Conservation (phyloP, 2,329 filamentous ascomycete genomes). For the Ceratocystis lukuohia region DNA sequence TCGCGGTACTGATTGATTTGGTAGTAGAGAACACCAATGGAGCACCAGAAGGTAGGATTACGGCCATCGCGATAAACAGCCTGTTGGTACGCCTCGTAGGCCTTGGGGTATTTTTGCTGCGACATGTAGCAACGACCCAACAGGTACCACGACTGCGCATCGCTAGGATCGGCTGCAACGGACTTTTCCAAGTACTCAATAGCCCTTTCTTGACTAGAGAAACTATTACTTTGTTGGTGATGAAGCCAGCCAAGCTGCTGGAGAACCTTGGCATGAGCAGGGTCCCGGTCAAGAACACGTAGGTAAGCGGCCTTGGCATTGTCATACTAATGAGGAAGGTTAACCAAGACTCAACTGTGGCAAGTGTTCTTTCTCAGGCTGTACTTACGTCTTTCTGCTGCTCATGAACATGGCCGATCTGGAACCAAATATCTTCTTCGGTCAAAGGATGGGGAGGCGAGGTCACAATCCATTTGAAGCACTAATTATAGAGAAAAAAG, state of each 20-base stretch:
- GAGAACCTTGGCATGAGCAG: slow-evolving; percentile 92
- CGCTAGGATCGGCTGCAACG: slow-evolving; percentile 79
- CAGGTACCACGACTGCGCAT: slow-evolving; percentile 97
- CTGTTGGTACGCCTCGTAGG: slow-evolving; percentile 96
- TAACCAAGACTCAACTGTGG: neutral
- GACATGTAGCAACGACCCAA: slow-evolving; percentile 98
- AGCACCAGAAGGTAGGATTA: slow-evolving; percentile 99
- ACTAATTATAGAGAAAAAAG: slow-evolving; percentile 39
- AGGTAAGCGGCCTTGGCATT: slow-evolving; percentile 84
- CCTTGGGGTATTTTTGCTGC: slow-evolving; percentile 96
- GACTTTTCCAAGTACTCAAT: slow-evolving; percentile 98
- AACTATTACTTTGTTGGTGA: slow-evolving; percentile 87
- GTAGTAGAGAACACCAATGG: slow-evolving; percentile 96
- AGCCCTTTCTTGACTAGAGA: slow-evolving; percentile 83
- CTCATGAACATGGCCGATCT: slow-evolving; percentile 96
- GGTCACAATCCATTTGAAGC: slow-evolving; percentile 94
- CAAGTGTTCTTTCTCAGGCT: neutral
- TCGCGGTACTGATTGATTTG: slow-evolving; percentile 99
- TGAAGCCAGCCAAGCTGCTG: slow-evolving; percentile 97
- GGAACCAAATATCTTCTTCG: slow-evolving; percentile 98
- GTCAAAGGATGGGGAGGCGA: slow-evolving; percentile 85
- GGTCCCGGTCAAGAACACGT: slow-evolving; percentile 84
- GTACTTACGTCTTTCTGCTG: slow-evolving; percentile 89
- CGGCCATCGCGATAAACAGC: slow-evolving; percentile 95
- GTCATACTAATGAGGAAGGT: slow-evolving; percentile 56